These are phyloP conservation scores for Medicago truncatula DNA, from an alignment of 306 rosid species.

Conservation along the genomic window MtrunA17r5.0-ANR NC_053047.1:10587001-10587500, in stretches of 20 bases:
- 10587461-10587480: no score
- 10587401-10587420: no score
- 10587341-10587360: no score
- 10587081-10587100: neutral
- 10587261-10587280: no score
- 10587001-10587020: neutral
- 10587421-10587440: no score
- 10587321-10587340: no score
- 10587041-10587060: constrained; percentile 25
- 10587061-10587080: constrained; percentile 25
- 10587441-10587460: no score
- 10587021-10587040: constrained; percentile 1
- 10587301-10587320: no score
- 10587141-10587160: neutral
- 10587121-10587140: constrained; percentile 19
- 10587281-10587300: no score
- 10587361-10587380: no score
- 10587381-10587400: no score
- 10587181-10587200: neutral
- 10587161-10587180: constrained; percentile 36
- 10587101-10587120: neutral
- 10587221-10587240: constrained; percentile 4
- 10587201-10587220: neutral
- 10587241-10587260: neutral
- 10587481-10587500: no score